Evolutionary conservation across 139 green algal genomes (phyloP), one percentile per base, ranked within the genome.

Genomic region (Chlorella sp.): DNA sequence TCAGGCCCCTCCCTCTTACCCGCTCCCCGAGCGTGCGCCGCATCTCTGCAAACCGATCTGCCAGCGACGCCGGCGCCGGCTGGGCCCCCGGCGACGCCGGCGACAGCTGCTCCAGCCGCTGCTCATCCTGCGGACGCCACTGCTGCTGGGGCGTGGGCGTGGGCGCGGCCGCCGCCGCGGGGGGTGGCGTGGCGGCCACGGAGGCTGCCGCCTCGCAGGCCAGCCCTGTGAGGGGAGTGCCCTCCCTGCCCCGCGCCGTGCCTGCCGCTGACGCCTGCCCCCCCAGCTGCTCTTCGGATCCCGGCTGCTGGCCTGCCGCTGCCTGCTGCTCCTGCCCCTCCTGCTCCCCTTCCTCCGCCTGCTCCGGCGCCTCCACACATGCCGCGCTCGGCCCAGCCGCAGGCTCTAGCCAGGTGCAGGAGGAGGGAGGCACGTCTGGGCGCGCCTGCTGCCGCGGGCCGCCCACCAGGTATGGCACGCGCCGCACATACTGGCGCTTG

Each of bases 401-500:
- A n/a, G n/a, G 53, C 23, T 25, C 12, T 33, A 62, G 8, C 53
- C 12, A 25, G 53, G 23, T n/a, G 53, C 53, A 11, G 23, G 29
- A 25, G 31, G 53, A 62, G 19, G 19, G 53, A 21, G 53, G 53
- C 53, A 62, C 8, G 8, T 62, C 19, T 33, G 15, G 23, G 8
- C 29, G 19, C 15, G 38, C n/a, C 58, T 64, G n/a, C n/a, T 41
- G 29, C 51, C 27, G 40, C 33, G 63, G 46, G 1, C 38, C 38
- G 0, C 51, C 59, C 45, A 76, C 56, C 0, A 91, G 61, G 63
- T 91, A 92, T 1, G 89, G 88, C 58, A 79, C 45, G 63, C 73
- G 61, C 50, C 50, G 59, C 27, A 94, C 77, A 41, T 84, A 92
- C 2, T 53, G 58, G 8, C 90, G 86, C 83, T 94, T 94, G 14